Base-by-base conservation (phyloP, 768 basidiomycete genomes). In the Hydnomerulius pinastri region DNA sequence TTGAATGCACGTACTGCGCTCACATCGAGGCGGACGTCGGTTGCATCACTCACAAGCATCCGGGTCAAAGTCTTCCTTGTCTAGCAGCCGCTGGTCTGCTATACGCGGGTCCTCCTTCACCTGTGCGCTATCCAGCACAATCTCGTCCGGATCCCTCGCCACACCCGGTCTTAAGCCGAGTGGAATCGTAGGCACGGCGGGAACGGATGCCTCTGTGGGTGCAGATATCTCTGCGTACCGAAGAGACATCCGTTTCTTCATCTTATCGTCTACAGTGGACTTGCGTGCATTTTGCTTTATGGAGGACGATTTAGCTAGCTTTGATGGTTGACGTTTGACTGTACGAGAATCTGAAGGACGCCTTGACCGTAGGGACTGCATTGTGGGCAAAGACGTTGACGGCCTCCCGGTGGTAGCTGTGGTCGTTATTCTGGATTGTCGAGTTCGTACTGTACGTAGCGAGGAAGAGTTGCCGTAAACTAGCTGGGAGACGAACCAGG, bases 181-280 rank as follows among this genome's bases (percentile, higher is more conserved):
- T 0, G 84, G 83, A 33, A 89, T 56, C 1, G 78, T 70, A 2
- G 87, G 86, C 15, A 87, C 69, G 1, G 81, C 70, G 4, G 90
- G 86, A 3, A 84, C 64, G 35, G 65, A 68, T 8, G 68, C 64
- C 42, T 81, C 78, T 2, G 82, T 85, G 6, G 87, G 88, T n/a
- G 78, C 73, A 1, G 87, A 87, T 47, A 91, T 87, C 57, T 90
- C 89, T 32, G 88, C 91, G 80, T 90, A 97, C 66, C 94, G 85
- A 80, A 87, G 90, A 13, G 93, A 94, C 85, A 97, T 87, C 63
- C 95, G 88, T 71, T 92, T 92, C 80, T 92, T 93, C 71, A 97
- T 93, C 74, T 90, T 92, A 78, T 95, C 95, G 67, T 93, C 79
- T 52, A 85, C 78, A 48, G 68, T 52, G 7, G 71, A 71, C 18